Evolutionary conservation across 768 basidiomycete species (phyloP), one percentile per base, ranked within the genome.

Genomic region (Clavulina sp.): DNA sequence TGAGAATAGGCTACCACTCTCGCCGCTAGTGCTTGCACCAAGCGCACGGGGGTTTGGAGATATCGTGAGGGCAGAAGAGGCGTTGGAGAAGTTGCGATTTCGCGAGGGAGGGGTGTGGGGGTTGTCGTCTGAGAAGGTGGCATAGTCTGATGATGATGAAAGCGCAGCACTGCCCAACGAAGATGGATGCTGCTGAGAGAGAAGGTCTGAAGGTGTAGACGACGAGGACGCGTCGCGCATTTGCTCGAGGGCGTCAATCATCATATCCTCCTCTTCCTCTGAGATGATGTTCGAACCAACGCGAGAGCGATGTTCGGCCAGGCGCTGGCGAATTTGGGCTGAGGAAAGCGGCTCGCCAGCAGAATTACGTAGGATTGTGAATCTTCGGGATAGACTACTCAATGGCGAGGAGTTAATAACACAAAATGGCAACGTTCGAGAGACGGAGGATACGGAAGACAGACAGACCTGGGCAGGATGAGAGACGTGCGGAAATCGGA

Each of bases 401-500:
- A 2, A 21, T 33, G 24, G 28, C 38, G 43, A 4, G 18, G 29
- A 34, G 18, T 9, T 30, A 30, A 43, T n/a, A n/a, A n/a, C n/a
- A n/a, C n/a, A n/a, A n/a, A n/a, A n/a, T n/a, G n/a, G n/a, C n/a
- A n/a, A n/a, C n/a, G 51, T 55, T 54, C 6, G 29, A 41, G 24
- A 28, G 51, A 21, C 16, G 19, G 21, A 31, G 16, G 52, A n/a
- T 16, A 31, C 19, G 33, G 50, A 53, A 54, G 57, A 28, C 47
- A 55, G 38, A 70, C 82, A 69, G 66, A 89, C 86, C 81, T 83
- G 63, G 84, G 84, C 47, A 89, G 67, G 59, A 89, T 86, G 61
- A 81, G 73, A 54, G 84, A 86, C 29, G 86, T 85, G 60, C 86
- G 81, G 69, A 89, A 89, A 65, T 85, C 77, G 68, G 74, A 76